phyloP scores from a whole-genome alignment of 495 filamentous ascomycete species.

The Amorphotheca resinae region DNA sequence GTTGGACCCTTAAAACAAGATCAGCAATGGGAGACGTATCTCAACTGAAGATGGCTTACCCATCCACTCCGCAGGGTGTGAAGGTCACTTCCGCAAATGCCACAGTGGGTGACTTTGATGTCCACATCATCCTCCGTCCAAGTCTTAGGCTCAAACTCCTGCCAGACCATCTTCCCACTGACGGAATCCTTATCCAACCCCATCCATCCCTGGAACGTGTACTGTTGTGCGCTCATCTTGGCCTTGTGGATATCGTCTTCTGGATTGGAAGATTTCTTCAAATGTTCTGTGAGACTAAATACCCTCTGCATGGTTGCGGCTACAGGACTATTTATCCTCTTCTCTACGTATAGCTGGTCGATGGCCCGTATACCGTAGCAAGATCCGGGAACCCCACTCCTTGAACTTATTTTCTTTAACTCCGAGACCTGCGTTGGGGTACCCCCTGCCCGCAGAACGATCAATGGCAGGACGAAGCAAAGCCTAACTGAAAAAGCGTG shows the following conservation, averaged over 20 bases:
- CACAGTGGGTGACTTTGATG: slow-evolving; percentile 69
- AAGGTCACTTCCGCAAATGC: slow-evolving; percentile 70
- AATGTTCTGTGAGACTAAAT: slow-evolving; percentile 14
- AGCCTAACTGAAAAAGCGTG: too few relatives aligned
- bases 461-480: too few relatives aligned
- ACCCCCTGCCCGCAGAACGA: too few relatives aligned
- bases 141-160: slow-evolving; percentile 61
- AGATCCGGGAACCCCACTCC: too few relatives aligned
- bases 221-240: slow-evolving; percentile 12
- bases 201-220: slow-evolving; percentile 70
- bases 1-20: slow-evolving; percentile 34
- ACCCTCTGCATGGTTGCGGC: slow-evolving; percentile 14
- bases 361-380: too few relatives aligned
- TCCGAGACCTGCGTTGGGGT: too few relatives aligned
- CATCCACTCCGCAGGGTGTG: slow-evolving; percentile 69
- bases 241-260: slow-evolving; percentile 9
- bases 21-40: background rate
- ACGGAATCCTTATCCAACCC: slow-evolving; percentile 45
- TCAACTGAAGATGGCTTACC: too few relatives aligned
- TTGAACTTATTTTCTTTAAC: too few relatives aligned
- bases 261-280: slow-evolving; percentile 13
- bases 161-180: slow-evolving; percentile 60
- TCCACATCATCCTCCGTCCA: slow-evolving; percentile 70
- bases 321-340: slow-evolving; percentile 11
- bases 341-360: slow-evolving; percentile 1